Base-by-base conservation (phyloP, 768 basidiomycete genomes). In the Pleurotus djamor region DNA sequence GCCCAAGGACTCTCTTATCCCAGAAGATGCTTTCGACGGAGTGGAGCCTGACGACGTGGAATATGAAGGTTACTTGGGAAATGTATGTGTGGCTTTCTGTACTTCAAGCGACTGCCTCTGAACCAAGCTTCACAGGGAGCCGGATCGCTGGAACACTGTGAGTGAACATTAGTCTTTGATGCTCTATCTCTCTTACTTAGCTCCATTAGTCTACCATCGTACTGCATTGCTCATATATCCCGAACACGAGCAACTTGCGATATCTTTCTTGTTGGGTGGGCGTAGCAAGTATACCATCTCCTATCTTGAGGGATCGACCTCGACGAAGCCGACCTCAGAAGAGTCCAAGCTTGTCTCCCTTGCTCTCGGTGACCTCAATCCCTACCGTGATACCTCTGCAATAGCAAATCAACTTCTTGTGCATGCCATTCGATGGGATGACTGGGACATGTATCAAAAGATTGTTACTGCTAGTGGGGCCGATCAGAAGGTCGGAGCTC, bases 21-120 rank as follows among this genome's bases (percentile, higher is more conserved):
- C 74, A 0, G 65, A 66, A 41, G 60, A 75, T 47, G 65, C 71
- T 0, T 78, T 79, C 60, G 69, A 77, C 35, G 71, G 62, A 17
- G 55, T 35, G 4, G 21, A 58, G 9, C 77, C 76, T 4, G 74
- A 79, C 58, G 65, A 73, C 4, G 63, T 65, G 13, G 69, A 78
- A 2, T 78, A 77, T 48, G 75, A 77, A 52, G 74, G 76, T 17
- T 79, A 79, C 61, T 68, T 69, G 65, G 77, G 74, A 10, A 77
- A 79, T 64, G 79, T 79, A 44, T 49, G 73, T 64, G 38, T 17
- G 37, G 33, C 10, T 3, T n/a, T n/a, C n/a, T n/a, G n/a, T n/a
- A n/a, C 21, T 43, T 28, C 48, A 43, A 43, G 21, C 2, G 21
- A 28, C 21, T 13, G 54, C 14, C 6, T 28, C 41, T 32, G 50